Evolutionary conservation across 495 filamentous ascomycete genomes (phyloP), one percentile per base, ranked within the genome.

Genomic region (Daldinia childiae): DNA sequence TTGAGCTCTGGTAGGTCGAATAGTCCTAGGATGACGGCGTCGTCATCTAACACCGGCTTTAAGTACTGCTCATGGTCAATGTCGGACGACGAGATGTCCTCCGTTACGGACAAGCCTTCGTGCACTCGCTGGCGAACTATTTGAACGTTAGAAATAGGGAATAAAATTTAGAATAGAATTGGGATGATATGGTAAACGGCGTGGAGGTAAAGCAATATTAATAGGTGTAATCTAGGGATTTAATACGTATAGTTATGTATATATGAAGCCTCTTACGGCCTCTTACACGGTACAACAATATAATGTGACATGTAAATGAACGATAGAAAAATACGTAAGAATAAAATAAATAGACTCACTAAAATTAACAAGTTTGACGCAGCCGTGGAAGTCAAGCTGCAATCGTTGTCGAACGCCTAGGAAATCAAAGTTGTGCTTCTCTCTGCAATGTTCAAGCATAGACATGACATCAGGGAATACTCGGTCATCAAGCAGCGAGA

Each of bases 31-130:
- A 98, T 83, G 41, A 97, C 82, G 14, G 94, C 90, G 68, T 98
- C 94, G 73, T 97, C 93, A 71, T 96, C 92, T n/a, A 98, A 79
- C 9, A 92, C 89, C 1, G 94, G 95, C 79, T 91, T 90, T 58
- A 97, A 79, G 73, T 90, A 95, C 58, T 83, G 79, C 62, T 98
- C 94, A 62, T 92, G 89, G 30, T 89, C 82, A 70, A 96, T 90
- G 34, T 87, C 81, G 14, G 80, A 79, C 64, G 80, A 83, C 9
- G 86, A 84, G 51, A 89, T 87, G 32, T 89, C 79, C 59, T 87
- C 81, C 1, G 87, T 85, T 3, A 84, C 77, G 11, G 79, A 72
- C 48, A 87, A 83, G 41, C 82, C 80, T 39, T 83, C 78, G 52
- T 82, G 81, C 7, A 81, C 81, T 9, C 74, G 72, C 54, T 79